Evolutionary conservation across 257 asterid genomes (phyloP).

Genomic region (Penstemon newberryi): DNA sequence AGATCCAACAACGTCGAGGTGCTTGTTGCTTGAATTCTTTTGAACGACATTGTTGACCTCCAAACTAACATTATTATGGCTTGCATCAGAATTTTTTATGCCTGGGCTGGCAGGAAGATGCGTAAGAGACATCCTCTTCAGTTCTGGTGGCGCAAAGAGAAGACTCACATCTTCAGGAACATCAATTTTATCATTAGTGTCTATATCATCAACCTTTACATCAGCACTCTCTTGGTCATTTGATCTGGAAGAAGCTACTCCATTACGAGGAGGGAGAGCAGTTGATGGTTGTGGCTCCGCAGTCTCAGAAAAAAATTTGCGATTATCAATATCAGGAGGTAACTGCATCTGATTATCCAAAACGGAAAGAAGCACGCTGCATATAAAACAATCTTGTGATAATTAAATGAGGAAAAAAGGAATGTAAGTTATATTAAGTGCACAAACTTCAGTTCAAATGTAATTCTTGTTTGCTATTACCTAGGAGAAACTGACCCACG

Average conservation of each 20-base stretch:
- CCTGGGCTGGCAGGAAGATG: constrained; percentile 51
- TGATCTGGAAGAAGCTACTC: constrained; percentile 44
- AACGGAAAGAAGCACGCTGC: constrained; percentile 95
- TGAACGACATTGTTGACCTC: constrained; percentile 37
- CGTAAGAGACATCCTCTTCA: constrained; percentile 59
- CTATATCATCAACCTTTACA: constrained; percentile 50
- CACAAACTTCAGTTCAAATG: constrained; percentile 22
- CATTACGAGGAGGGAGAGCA: constrained; percentile 42
- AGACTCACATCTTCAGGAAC: constrained; percentile 68
- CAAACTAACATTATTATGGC: constrained; percentile 36
- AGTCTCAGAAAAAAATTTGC: constrained; percentile 47
- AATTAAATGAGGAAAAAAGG: constrained; percentile 9
- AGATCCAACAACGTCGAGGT: constrained; percentile 28
- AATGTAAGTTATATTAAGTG: background rate
- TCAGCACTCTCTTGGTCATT: constrained; percentile 62
- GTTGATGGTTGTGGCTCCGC: constrained; percentile 48
- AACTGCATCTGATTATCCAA: constrained; percentile 88
- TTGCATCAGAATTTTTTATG: constrained; percentile 41
- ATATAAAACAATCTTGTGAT: constrained; percentile 25
- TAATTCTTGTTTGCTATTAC: constrained; percentile 41
- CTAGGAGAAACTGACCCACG: constrained; percentile 92
- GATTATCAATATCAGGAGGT: constrained; percentile 74
- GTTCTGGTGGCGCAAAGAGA: constrained; percentile 87
- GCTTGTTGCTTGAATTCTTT: constrained; percentile 37
- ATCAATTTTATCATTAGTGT: constrained; percentile 54